phyloP scores from a whole-genome alignment of 345 rosid genomes.

The Conringia planisiliqua region DNA sequence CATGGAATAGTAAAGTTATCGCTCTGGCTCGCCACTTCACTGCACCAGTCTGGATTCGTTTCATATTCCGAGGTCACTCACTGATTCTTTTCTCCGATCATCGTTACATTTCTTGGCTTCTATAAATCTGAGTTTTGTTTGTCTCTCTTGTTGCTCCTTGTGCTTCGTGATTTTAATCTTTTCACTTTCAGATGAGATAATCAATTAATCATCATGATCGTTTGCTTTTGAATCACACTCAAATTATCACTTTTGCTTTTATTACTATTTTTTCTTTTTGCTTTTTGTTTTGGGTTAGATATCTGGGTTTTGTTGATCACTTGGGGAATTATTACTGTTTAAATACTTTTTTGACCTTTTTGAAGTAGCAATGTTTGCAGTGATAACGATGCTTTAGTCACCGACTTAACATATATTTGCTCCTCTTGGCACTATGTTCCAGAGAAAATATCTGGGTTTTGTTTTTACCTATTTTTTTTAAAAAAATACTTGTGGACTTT shows the following conservation, averaged over 20 bases:
- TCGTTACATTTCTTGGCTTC: not conserved
- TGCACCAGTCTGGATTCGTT: slow-evolving; percentile 38
- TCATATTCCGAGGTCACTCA: slow-evolving; percentile 28
- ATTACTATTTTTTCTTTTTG: not conserved
- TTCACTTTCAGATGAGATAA: not conserved
- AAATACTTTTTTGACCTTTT: not conserved
- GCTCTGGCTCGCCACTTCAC: not conserved
- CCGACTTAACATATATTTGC: not conserved
- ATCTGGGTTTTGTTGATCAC: slow-evolving; percentile 16
- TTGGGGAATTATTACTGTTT: not conserved
- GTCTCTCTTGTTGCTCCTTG: not conserved
- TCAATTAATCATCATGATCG: not conserved
- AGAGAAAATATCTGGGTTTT: not conserved
- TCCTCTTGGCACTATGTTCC: not conserved
- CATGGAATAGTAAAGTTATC: not conserved
- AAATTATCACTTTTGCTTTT: not conserved
- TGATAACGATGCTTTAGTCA: not conserved
- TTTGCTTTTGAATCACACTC: not conserved
- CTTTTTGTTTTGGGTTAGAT: not conserved
- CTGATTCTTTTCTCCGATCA: slow-evolving; percentile 5
- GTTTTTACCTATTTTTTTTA: not conserved
- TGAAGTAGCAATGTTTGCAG: not conserved
- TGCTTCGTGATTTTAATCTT: not conserved
- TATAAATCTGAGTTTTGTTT: not conserved
- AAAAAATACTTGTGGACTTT: slow-evolving; percentile 1